A percentile compares a stretch with the other conserved stretches of the same genome.
These are phyloP conservation scores for Paecilomyces variotii DNA, from an alignment of 2,329 filamentous ascomycete genomes.

Conservation along the genomic window DNA sequence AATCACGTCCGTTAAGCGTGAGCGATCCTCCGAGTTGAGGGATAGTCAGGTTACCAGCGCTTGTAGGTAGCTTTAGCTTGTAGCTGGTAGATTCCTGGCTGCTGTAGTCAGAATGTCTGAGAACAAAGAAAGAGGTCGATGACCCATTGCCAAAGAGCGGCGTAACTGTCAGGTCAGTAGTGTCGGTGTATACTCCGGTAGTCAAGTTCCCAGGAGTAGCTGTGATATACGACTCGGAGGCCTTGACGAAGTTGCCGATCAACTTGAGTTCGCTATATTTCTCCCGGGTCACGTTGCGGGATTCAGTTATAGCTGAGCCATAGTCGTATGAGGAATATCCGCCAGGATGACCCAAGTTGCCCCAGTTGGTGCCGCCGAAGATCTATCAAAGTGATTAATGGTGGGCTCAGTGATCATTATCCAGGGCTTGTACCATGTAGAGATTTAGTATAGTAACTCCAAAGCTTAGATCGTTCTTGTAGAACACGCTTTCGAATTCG, in stretches of 20 bases:
- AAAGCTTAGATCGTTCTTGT: constrained; percentile 65
- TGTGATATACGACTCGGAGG: constrained; percentile 61
- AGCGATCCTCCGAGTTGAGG: constrained; percentile 34
- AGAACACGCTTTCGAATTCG: constrained; percentile 71
- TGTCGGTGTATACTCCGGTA: constrained; percentile 42
- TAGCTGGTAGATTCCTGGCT: constrained; percentile 52
- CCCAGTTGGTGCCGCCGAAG: constrained; percentile 77
- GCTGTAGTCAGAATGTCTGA: constrained; percentile 60
- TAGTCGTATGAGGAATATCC: constrained; percentile 58
- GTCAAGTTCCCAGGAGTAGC: constrained; percentile 44
- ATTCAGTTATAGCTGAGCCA: constrained; percentile 58
- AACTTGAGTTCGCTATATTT: constrained; percentile 77
- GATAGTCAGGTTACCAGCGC: constrained; percentile 30
- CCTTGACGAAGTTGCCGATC: constrained; percentile 65
- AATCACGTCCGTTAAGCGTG: constrained; percentile 34
- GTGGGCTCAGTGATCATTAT: background rate
- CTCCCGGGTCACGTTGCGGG: constrained; percentile 59
- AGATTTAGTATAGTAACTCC: constrained; percentile 61
- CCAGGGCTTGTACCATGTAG: constrained; percentile 55
- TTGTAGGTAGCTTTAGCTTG: constrained; percentile 49
- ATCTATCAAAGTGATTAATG: constrained; percentile 33
- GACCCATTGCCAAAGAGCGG: constrained; percentile 50
- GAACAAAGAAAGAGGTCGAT: constrained; percentile 55
- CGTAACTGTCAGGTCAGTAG: constrained; percentile 50
- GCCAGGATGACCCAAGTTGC: constrained; percentile 63